Base-by-base conservation (phyloP, 2,329 filamentous ascomycete genomes). In the Fusarium sp. region DNA sequence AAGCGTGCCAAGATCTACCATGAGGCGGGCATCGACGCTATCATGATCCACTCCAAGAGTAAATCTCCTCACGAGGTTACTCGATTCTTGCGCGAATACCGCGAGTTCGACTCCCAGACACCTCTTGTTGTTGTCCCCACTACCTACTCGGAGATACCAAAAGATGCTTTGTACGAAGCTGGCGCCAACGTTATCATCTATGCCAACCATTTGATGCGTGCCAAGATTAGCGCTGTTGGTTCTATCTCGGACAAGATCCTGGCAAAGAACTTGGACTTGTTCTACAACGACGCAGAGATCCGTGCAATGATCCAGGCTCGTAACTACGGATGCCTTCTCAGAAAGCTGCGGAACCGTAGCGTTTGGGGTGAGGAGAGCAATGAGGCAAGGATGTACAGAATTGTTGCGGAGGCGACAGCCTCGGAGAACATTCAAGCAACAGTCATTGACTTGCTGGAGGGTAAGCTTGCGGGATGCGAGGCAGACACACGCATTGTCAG, bases 21-120 rank as follows among this genome's bases (percentile, higher is more conserved):
- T 12, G 59, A 66, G 27, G 63, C 50, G 17, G 63, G 63, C 15
- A 45, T 63, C 9, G 63, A 66, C n/a, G 63, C 59, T 20, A 66
- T 66, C 31, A 66, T 66, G 63, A 66, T 66, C 27, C 63, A 66
- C 50, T 63, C 59, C 27, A 66, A 66, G 63, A 66, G 45, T 17
- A 66, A 66, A 41, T 49, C 60, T 8, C 59, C 63, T 6, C 35
- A 33, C 8, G 63, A 66, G 35, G 61, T 66, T n/a, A 31, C 35
- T 15, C 33, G 59, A 10, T 66, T 66, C 44, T 44, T 66, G 18
- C 63, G 50, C 42, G 61, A 63, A 33, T 66, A 63, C 22, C 63
- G 63, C 14, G n/a, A 62, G 11, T 35, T 33, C 4, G 59, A 62
- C 35, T 17, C 12, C 3, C 20, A 31, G 15, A 62, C 59, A 8